A percentile compares a stretch with the other conserved stretches of the same genome.
phyloP scores from a whole-genome alignment of 371 early-diverging fungal genomes.

The Dinochytrium kinnereticum region DNA sequence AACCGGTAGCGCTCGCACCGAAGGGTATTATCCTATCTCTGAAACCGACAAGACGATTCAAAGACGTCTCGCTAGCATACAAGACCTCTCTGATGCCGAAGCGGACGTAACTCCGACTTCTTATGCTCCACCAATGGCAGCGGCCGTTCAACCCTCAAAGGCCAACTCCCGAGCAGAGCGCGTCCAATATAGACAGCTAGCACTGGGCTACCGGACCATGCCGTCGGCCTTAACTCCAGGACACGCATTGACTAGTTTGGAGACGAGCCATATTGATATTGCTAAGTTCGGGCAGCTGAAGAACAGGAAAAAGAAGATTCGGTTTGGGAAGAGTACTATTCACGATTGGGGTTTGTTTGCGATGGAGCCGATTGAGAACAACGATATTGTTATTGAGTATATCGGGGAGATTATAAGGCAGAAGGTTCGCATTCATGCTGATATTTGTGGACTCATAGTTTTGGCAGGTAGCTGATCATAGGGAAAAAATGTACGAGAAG shows the following conservation, averaged over 20 bases:
- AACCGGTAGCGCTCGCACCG: slow-evolving; percentile 83
- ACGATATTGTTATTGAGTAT: slow-evolving; percentile 98
- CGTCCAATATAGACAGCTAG: slow-evolving; percentile 67
- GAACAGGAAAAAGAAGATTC: slow-evolving; percentile 83
- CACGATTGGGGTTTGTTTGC: slow-evolving; percentile 98
- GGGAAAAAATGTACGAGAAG: slow-evolving; percentile 91
- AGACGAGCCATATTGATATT: slow-evolving; percentile 61
- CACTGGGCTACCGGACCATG: slow-evolving; percentile 58
- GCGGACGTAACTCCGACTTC: no score
- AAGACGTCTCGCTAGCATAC: slow-evolving; percentile 61
- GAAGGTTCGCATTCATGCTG: slow-evolving; percentile 53
- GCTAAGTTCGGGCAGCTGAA: slow-evolving; percentile 89
- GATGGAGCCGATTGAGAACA: slow-evolving; percentile 83
- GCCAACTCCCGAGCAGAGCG: slow-evolving; percentile 54
- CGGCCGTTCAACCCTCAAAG: not conserved
- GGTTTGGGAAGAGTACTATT: slow-evolving; percentile 88
- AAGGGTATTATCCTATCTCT: slow-evolving; percentile 72
- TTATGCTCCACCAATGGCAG: not conserved
- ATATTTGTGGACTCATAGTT: not conserved
- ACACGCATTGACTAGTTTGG: slow-evolving; percentile 8
- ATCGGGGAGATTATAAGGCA: slow-evolving; percentile 97
- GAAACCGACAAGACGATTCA: slow-evolving; percentile 71
- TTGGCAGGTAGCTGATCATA: slow-evolving; percentile 80
- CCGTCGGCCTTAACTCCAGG: slow-evolving; percentile 5
- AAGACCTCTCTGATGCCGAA: slow-evolving; percentile 50